A percentile compares a stretch with the other conserved stretches of the same genome.
Evolutionary conservation across 495 filamentous ascomycete species (phyloP).

Genomic region (Baudoinia panamericana): DNA sequence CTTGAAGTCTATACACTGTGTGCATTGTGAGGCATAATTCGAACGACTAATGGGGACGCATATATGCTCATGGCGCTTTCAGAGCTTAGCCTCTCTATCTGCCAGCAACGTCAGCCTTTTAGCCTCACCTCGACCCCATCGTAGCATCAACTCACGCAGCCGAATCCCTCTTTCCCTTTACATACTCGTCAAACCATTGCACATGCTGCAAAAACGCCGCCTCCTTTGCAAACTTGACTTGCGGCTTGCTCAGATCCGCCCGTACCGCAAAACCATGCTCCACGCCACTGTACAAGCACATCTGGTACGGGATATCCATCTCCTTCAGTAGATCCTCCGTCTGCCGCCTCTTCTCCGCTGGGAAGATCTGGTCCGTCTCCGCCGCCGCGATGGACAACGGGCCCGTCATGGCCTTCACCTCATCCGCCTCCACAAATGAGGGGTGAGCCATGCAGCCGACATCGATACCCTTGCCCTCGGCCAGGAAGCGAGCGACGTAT

Average conservation of each 20-base stretch:
- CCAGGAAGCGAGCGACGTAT: constrained; percentile 37
- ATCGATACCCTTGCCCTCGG: constrained; percentile 36
- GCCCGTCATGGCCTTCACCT: constrained; percentile 54
- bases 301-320: constrained; percentile 57
- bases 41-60: background rate
- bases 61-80: background rate
- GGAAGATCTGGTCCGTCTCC: constrained; percentile 72
- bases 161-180: constrained; percentile 29
- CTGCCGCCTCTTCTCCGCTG: constrained; percentile 54
- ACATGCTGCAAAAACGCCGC: constrained; percentile 72
- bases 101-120: constrained; percentile 1
- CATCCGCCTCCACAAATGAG: constrained; percentile 60
- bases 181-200: constrained; percentile 56
- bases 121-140: background rate
- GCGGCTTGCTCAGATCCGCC: constrained; percentile 45
- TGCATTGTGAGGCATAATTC: too few species aligned
- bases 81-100: constrained; percentile 7
- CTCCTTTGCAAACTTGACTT: constrained; percentile 67
- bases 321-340: constrained; percentile 49
- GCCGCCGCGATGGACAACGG: constrained; percentile 66
- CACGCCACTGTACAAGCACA: constrained; percentile 66
- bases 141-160: constrained; percentile 14
- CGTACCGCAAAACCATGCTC: constrained; percentile 71
- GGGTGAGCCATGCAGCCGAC: constrained; percentile 69
- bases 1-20: too few species aligned